Evolutionary conservation across 352 stramenopile genomes (phyloP).

Genomic region (Pythium myriotylum): DNA sequence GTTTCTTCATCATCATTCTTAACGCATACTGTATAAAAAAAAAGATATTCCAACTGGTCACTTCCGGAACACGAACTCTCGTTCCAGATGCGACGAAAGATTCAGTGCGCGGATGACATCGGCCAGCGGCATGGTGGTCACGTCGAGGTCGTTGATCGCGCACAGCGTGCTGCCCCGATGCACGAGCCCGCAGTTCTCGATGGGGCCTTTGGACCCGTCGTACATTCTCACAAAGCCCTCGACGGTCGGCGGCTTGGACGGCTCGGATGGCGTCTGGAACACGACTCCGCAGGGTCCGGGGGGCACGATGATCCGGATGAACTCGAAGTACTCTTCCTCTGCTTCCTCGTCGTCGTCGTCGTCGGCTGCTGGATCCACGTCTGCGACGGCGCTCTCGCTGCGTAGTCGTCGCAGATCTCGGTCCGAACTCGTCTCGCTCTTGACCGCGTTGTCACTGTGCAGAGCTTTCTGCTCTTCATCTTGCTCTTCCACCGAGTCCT

Average conservation of each 20-base stretch:
- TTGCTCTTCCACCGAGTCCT: constrained; percentile 8
- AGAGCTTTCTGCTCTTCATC: constrained; percentile 11
- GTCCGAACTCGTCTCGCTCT: constrained; percentile 14
- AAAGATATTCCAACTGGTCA: constrained; percentile 8
- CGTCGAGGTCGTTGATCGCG: constrained; percentile 81
- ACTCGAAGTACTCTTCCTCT: constrained; percentile 72
- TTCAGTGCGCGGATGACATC: constrained; percentile 78
- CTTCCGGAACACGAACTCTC: constrained; percentile 77
- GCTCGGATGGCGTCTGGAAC: constrained; percentile 49
- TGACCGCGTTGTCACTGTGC: not conserved
- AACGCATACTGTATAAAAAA: not conserved
- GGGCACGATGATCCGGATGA: constrained; percentile 74
- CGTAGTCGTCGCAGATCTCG: constrained; percentile 18
- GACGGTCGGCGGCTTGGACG: constrained; percentile 47
- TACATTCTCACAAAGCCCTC: constrained; percentile 76
- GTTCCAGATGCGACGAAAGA: constrained; percentile 68
- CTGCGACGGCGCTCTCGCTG: constrained; percentile 20
- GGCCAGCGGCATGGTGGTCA: constrained; percentile 60
- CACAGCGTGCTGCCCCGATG: constrained; percentile 66
- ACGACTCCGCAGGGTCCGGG: constrained; percentile 73
- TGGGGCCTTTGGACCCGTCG: constrained; percentile 67
- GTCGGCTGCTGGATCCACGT: constrained; percentile 16
- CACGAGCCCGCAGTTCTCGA: constrained; percentile 77
- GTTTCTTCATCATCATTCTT: not conserved
- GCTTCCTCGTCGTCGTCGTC: constrained; percentile 36